A percentile compares a stretch with the other conserved stretches of the same genome.
These are phyloP conservation scores for Neurospora sp. DNA, from an alignment of 495 filamentous ascomycete genomes.

Conservation along the genomic window DNA sequence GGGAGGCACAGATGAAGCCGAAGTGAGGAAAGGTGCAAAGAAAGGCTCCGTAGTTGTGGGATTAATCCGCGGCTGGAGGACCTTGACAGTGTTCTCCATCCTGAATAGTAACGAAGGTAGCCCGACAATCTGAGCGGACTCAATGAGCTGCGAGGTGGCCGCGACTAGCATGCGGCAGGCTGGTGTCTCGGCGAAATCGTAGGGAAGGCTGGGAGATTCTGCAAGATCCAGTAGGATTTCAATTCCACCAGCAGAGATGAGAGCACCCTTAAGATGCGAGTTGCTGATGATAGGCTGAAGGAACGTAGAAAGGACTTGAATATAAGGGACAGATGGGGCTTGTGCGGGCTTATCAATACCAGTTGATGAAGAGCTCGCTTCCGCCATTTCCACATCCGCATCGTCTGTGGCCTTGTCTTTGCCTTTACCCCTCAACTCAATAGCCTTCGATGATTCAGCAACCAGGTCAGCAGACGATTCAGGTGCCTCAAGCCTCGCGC, in stretches of 20 bases:
- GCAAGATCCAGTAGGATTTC: conserved; percentile 78
- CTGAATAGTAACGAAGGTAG: conserved; percentile 70
- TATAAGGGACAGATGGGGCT: conserved; percentile 41
- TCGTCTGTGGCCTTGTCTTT: conserved; percentile 34
- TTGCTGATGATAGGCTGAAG: conserved; percentile 71
- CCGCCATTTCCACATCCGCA: conserved; percentile 49
- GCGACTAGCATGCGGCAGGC: conserved; percentile 56
- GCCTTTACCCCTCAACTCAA: conserved; percentile 17
- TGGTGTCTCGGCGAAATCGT: conserved; percentile 58
- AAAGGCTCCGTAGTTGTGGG: conserved; percentile 26
- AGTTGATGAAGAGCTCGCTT: conserved; percentile 27
- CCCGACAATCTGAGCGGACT: conserved; percentile 71
- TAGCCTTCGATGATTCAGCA: conserved; percentile 7
- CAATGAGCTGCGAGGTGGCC: conserved; percentile 71
- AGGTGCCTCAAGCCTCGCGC: conserved; percentile 67
- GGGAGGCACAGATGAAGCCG: conserved; percentile 17
- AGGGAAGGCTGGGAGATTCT: conserved; percentile 64
- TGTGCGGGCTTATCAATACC: neutral
- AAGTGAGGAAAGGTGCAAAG: conserved; percentile 52
- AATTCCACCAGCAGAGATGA: conserved; percentile 69
- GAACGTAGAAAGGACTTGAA: conserved; percentile 66
- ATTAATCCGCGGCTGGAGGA: conserved; percentile 53
- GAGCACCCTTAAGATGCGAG: conserved; percentile 57
- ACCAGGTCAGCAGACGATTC: conserved; percentile 39
- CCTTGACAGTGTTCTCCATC: conserved; percentile 56